Conservation (phyloP, 345 rosid species). For the Mangifera indica region DNA sequence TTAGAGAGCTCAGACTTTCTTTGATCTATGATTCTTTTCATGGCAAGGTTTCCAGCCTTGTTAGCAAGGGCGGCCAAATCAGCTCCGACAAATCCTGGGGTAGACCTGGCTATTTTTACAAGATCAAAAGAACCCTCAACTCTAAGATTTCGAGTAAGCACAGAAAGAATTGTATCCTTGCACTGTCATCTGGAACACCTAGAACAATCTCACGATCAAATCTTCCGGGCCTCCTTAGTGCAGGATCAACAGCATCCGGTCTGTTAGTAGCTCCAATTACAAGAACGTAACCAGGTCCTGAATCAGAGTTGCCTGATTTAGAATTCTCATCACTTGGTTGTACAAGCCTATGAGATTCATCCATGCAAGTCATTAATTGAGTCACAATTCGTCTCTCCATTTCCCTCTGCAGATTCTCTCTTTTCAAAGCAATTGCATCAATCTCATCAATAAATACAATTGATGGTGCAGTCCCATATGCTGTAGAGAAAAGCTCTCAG, state of each 20-base stretch:
- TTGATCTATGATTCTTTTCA: conserved; percentile 55
- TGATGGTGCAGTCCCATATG: conserved; percentile 77
- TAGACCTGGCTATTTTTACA: conserved; percentile 76
- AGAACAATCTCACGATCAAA: conserved; percentile 89
- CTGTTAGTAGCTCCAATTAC: conserved; percentile 96
- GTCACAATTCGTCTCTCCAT: conserved; percentile 94
- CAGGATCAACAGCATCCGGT: conserved; percentile 91
- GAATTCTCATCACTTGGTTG: conserved; percentile 38
- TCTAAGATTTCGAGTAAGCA: conserved; percentile 57
- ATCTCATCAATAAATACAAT: conserved; percentile 93
- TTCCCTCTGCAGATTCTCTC: conserved; percentile 84
- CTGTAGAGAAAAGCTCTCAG: conserved; percentile 78
- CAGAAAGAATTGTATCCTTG: conserved; percentile 76
- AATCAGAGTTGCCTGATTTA: conserved; percentile 30
- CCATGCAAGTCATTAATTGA: conserved; percentile 92
- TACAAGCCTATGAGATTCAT: conserved; percentile 48
- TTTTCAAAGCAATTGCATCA: conserved; percentile 90
- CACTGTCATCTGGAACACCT: conserved; percentile 77
- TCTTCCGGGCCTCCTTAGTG: conserved; percentile 90
- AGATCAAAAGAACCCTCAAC: conserved; percentile 79
- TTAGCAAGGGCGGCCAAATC: conserved; percentile 74
- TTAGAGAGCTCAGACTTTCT: conserved; percentile 52
- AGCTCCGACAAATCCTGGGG: conserved; percentile 98
- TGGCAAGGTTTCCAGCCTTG: conserved; percentile 81
- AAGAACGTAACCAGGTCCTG: conserved; percentile 59